Conservation (phyloP, 2,329 filamentous ascomycete genomes). For the Sporothrix schenckii region DNA sequence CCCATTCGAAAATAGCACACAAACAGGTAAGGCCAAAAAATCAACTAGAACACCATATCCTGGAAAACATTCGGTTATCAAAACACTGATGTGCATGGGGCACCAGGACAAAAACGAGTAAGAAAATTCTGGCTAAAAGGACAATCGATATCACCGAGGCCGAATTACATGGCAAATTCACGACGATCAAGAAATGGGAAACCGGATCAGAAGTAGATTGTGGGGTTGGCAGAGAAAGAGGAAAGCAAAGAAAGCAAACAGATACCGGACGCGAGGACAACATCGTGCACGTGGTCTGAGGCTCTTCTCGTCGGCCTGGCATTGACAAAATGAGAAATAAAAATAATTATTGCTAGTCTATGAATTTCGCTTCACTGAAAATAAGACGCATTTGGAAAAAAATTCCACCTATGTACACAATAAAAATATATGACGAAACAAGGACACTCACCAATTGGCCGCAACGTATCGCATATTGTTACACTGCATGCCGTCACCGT, state of each 20-base stretch:
- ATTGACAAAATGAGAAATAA: background rate
- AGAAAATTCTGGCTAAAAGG: conserved; percentile 7
- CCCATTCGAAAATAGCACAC: too few species aligned
- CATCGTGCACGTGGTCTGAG: background rate
- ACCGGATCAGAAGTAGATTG: background rate
- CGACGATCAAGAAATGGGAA: conserved; percentile 13
- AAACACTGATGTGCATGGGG: conserved; percentile 7
- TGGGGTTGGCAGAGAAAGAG: background rate
- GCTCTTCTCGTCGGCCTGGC: background rate
- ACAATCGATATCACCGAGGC: conserved; percentile 6
- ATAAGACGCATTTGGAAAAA: background rate
- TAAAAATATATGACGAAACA: background rate
- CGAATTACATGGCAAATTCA: conserved; percentile 25
- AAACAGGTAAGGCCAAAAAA: too few species aligned
- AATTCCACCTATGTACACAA: background rate
- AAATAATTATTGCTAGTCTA: conserved; percentile 9
- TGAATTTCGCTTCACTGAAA: background rate
- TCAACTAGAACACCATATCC: background rate
- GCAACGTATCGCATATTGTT: background rate
- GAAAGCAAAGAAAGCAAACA: background rate
- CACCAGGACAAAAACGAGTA: too few species aligned
- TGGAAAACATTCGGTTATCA: background rate
- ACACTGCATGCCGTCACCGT: background rate
- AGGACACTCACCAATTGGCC: background rate
- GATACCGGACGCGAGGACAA: background rate